Percentiles rank a stretch among this genome's conserved stretches.
Conservation (phyloP, 345 rosid species). For the Durio zibethinus region DNA sequence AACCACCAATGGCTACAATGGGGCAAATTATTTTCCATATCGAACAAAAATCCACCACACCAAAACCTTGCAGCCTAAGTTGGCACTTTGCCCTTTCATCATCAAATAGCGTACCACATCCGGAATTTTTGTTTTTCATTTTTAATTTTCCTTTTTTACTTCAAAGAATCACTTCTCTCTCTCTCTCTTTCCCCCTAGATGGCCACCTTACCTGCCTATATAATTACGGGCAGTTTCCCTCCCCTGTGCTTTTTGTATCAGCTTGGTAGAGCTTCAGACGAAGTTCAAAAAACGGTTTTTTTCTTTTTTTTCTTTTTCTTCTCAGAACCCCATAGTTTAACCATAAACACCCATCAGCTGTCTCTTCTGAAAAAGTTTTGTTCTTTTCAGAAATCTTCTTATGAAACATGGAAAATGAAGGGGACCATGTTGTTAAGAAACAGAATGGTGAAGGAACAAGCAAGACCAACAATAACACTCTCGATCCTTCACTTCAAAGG, state of each 20-base stretch:
- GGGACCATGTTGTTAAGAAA: conserved; percentile 4
- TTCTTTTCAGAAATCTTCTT: conserved; percentile 10
- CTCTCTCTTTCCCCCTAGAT: not conserved
- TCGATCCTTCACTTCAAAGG: conserved; percentile 30
- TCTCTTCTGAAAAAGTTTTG: conserved; percentile 5
- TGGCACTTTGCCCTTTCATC: not conserved
- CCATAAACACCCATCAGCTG: not conserved
- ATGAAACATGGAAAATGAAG: conserved; percentile 35
- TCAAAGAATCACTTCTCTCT: not conserved
- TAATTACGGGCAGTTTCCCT: conserved; percentile 1
- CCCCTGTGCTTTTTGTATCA: not conserved
- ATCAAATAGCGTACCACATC: not conserved
- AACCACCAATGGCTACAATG: not conserved
- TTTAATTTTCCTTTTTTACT: not conserved
- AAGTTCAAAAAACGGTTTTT: not conserved
- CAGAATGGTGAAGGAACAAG: conserved; percentile 18
- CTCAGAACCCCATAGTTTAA: not conserved
- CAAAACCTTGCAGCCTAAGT: not conserved
- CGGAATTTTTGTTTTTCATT: not conserved
- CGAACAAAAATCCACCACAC: not conserved
- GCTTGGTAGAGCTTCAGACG: not conserved
- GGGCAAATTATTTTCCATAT: not conserved
- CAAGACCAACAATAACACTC: conserved; percentile 8
- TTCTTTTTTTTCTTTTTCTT: not conserved
- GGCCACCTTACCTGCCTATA: not conserved